These are phyloP conservation scores for Ogataea hybrid DNA, from an alignment of 1,139 yeast genomes.

Conservation along the genomic window DNA sequence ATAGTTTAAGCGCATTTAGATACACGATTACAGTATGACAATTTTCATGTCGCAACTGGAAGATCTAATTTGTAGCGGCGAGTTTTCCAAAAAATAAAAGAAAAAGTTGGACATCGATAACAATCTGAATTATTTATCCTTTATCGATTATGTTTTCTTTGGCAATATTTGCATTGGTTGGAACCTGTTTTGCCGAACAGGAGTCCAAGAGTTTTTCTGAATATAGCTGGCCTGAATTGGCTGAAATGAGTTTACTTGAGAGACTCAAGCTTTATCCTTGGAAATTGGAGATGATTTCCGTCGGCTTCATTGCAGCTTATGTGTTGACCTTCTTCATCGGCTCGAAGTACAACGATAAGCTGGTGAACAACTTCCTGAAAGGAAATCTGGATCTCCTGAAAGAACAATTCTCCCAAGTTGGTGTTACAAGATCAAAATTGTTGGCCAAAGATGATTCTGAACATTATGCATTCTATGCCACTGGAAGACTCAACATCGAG, in stretches of 20 bases:
- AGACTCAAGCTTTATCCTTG: slow-evolving; percentile 63
- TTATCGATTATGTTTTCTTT: slow-evolving; percentile 2
- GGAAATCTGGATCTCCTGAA: slow-evolving; percentile 47
- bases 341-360: slow-evolving; percentile 50
- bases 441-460: slow-evolving; percentile 70
- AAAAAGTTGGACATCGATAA: slow-evolving; percentile 9
- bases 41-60: background rate
- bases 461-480: slow-evolving; percentile 73
- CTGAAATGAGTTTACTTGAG: slow-evolving; percentile 46
- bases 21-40: background rate
- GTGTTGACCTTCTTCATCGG: slow-evolving; percentile 55
- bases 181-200: slow-evolving; percentile 12
- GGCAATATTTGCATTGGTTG: slow-evolving; percentile 1
- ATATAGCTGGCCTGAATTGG: slow-evolving; percentile 51
- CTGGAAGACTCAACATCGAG: slow-evolving; percentile 81
- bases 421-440: slow-evolving; percentile 50
- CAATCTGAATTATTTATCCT: background rate
- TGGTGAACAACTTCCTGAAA: slow-evolving; percentile 55
- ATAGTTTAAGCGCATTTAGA: slow-evolving; percentile 3
- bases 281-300: slow-evolving; percentile 64
- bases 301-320: slow-evolving; percentile 48
- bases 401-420: slow-evolving; percentile 78
- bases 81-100: background rate
- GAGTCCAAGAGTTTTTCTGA: slow-evolving; percentile 32
- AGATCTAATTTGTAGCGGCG: slow-evolving; percentile 1